Conservation (phyloP, 148 eudicot species). For the Selenicereus undatus region DNA sequence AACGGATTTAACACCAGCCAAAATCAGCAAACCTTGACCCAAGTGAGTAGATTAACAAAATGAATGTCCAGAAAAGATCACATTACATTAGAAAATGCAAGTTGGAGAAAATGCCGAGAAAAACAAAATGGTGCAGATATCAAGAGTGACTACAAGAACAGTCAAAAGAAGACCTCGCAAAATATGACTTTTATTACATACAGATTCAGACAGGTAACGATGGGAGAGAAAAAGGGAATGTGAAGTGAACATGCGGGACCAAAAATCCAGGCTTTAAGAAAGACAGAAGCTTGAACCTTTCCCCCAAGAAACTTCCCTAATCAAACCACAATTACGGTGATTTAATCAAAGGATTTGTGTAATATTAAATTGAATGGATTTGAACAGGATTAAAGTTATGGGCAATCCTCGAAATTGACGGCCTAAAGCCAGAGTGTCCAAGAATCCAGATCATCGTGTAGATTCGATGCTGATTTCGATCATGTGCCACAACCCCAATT, state of each 20-base stretch:
- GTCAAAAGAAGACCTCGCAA: background rate
- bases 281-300: background rate
- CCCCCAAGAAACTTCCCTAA: constrained; percentile 11
- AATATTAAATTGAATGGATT: background rate
- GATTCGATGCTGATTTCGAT: background rate
- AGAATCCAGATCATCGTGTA: background rate
- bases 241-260: background rate
- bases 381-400: background rate
- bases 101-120: constrained; percentile 1
- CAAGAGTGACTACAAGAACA: background rate
- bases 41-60: background rate
- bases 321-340: background rate
- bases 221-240: background rate
- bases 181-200: background rate
- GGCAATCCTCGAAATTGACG: background rate
- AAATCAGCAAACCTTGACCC: background rate
- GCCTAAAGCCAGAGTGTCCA: background rate
- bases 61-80: too few relatives aligned
- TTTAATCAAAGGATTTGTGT: background rate
- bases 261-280: background rate
- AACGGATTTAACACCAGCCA: background rate
- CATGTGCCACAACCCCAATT: background rate
- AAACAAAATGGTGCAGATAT: background rate
- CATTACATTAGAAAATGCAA: too few relatives aligned
- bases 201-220: constrained; percentile 2